phyloP scores from a whole-genome alignment of 306 rosid species.

The Vicia sativa region DNA sequence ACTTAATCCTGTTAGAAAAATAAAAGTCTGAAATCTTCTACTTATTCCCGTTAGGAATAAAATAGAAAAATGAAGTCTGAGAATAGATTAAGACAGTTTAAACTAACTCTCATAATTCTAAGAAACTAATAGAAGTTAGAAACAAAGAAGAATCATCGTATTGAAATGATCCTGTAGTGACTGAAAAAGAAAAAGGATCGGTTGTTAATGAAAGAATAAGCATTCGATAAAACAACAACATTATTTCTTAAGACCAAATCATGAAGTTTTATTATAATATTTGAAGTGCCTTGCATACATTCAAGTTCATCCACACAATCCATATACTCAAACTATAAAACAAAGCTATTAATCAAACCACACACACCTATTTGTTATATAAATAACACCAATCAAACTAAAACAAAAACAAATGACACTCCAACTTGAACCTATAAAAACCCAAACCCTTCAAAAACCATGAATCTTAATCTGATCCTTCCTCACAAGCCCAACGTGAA shows the following conservation, averaged over 20 bases:
- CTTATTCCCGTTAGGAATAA: too few relatives aligned
- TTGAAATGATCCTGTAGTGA: too few relatives aligned
- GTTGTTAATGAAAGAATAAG: too few relatives aligned
- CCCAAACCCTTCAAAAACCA: constrained; percentile 58
- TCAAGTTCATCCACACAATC: constrained; percentile 14
- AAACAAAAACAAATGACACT: neutral
- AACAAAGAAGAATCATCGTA: too few relatives aligned
- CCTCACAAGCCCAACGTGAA: constrained; percentile 63
- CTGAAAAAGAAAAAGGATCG: too few relatives aligned
- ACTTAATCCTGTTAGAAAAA: too few relatives aligned
- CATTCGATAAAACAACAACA: too few relatives aligned
- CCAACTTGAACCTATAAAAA: neutral
- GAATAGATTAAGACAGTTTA: too few relatives aligned
- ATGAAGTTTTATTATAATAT: neutral
- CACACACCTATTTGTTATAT: neutral
- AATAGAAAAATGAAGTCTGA: too few relatives aligned
- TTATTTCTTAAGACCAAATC: neutral
- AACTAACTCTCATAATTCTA: too few relatives aligned
- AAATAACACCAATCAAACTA: constrained; percentile 4
- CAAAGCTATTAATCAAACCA: neutral
- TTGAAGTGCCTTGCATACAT: neutral
- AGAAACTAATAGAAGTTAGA: too few relatives aligned
- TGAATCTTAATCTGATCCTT: constrained; percentile 87
- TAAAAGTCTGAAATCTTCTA: too few relatives aligned
- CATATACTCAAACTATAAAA: neutral